Percentiles rank a stretch among this genome's conserved stretches.
Evolutionary conservation across 1,139 yeast genomes (phyloP).

Genomic region (Geotrichum klebahnii): DNA sequence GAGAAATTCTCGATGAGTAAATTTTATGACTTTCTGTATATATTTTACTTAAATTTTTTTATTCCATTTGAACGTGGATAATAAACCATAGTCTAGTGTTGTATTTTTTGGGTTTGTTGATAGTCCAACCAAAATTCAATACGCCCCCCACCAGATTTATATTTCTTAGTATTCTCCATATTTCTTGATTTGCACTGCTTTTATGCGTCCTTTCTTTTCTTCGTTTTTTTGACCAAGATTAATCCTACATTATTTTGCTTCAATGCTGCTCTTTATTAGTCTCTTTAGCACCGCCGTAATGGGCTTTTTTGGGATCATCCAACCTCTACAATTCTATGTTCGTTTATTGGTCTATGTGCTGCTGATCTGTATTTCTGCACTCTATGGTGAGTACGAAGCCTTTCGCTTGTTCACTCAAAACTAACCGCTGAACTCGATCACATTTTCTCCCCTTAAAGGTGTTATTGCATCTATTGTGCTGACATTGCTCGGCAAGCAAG

Average conservation of each 20-base stretch:
- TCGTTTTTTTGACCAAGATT: not conserved
- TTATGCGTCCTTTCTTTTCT: no score
- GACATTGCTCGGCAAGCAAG: conserved; percentile 66
- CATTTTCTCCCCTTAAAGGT: conserved; percentile 43
- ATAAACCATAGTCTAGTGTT: not conserved
- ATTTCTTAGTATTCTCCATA: not conserved
- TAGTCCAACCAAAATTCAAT: not conserved
- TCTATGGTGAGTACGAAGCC: conserved; percentile 30
- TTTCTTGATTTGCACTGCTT: no score
- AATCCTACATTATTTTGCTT: not conserved
- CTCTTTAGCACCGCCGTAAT: conserved; percentile 31
- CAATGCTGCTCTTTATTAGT: conserved; percentile 18
- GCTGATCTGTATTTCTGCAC: conserved; percentile 34
- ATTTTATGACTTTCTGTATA: not conserved
- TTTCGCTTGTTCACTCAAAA: not conserved
- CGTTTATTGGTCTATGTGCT: conserved; percentile 38
- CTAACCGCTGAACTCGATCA: no score
- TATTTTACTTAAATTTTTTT: not conserved
- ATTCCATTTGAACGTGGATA: not conserved
- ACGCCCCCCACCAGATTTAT: conserved; percentile 1
- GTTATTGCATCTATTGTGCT: conserved; percentile 68
- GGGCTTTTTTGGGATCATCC: conserved; percentile 38
- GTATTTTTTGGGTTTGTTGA: no score
- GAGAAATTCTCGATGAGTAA: conserved; percentile 38
- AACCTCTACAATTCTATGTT: conserved; percentile 40